Conservation (phyloP, 306 rosid genomes). For the Cucumis hystrix region DNA sequence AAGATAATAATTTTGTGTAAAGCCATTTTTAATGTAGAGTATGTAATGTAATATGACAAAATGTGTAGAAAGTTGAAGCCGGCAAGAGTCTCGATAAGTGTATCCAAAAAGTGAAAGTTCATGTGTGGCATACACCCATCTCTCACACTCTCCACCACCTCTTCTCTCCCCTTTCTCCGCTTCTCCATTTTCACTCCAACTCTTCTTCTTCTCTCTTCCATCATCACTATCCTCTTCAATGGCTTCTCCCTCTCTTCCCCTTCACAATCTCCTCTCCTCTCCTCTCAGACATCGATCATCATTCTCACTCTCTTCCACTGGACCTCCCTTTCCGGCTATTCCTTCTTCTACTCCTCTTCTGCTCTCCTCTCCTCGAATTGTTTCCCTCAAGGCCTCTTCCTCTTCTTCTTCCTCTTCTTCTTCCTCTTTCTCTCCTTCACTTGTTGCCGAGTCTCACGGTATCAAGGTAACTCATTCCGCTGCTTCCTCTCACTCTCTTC, state of each 20-base stretch:
- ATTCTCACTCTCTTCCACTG: conserved; percentile 6
- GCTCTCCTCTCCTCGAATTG: conserved; percentile 25
- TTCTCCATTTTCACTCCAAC: background rate
- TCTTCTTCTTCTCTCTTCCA: too few species aligned
- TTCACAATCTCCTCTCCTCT: background rate
- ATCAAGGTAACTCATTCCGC: conserved; percentile 37
- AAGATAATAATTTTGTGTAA: too few species aligned
- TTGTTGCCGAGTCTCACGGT: conserved; percentile 48
- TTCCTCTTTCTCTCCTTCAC: conserved; percentile 32
- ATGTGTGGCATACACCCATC: background rate
- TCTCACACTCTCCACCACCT: background rate
- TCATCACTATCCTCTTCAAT: background rate
- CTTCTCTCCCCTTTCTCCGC: background rate
- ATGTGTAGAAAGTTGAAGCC: background rate
- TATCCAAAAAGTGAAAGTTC: background rate
- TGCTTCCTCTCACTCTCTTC: background rate
- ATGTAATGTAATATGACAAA: too few species aligned
- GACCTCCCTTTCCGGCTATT: conserved; percentile 16
- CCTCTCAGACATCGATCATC: conserved; percentile 4
- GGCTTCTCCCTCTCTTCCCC: background rate
- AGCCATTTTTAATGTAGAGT: too few species aligned
- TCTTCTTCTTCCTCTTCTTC: conserved; percentile 19
- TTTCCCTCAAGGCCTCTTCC: conserved; percentile 37
- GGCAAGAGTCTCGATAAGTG: background rate
- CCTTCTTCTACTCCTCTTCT: conserved; percentile 16